phyloP scores from a whole-genome alignment of 495 filamentous ascomycete genomes.

The Aspergillus nanangensis region DNA sequence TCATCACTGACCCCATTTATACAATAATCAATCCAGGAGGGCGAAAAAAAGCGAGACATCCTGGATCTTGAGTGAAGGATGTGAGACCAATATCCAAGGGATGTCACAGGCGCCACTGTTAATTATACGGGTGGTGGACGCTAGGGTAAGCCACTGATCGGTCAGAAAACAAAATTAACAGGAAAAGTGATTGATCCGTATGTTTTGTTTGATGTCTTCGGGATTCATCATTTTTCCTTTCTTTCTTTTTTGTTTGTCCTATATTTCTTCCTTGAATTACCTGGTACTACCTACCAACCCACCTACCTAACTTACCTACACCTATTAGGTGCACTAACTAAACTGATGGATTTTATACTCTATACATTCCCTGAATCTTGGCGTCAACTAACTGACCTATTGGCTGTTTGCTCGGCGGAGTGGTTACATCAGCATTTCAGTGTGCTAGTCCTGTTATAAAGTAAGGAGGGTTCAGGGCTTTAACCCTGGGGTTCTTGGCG shows the following conservation, averaged over 20 bases:
- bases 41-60: no score
- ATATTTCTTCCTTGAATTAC: no score
- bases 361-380: neutral
- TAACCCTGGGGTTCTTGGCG: conserved; percentile 18
- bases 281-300: no score
- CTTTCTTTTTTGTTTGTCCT: neutral
- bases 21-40: no score
- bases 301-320: no score
- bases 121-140: neutral
- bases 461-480: conserved; percentile 27
- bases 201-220: neutral
- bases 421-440: conserved; percentile 12
- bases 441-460: conserved; percentile 19
- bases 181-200: neutral
- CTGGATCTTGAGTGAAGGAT: neutral
- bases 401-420: neutral
- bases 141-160: neutral
- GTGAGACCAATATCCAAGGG: conserved; percentile 6
- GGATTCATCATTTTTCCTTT: neutral
- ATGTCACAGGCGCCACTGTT: conserved; percentile 11
- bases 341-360: no score
- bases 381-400: neutral
- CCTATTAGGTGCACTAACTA: no score
- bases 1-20: no score
- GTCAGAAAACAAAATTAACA: neutral